A percentile compares a stretch with the other conserved stretches of the same genome.
Evolutionary conservation across 176 grass and related monocot genomes (phyloP).

Genomic region (Zea luxurians): DNA sequence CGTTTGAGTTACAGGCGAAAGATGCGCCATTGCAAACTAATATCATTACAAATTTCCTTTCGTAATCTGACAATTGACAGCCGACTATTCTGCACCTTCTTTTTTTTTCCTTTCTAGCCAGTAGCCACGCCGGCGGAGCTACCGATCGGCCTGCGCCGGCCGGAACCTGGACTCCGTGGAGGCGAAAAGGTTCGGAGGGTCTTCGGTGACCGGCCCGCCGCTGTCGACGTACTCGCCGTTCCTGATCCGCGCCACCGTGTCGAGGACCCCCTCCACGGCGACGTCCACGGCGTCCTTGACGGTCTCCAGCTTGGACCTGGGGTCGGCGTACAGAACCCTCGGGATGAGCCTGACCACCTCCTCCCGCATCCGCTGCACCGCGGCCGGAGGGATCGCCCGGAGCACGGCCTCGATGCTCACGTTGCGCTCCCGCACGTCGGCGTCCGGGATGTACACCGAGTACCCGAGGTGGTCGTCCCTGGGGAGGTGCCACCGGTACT

Average conservation of each 20-base stretch:
- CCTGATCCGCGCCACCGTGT: neutral
- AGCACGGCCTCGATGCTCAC: conserved; percentile 53
- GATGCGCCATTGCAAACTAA: neutral
- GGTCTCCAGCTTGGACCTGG: conserved; percentile 39
- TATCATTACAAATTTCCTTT: neutral
- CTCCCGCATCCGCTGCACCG: conserved; percentile 40
- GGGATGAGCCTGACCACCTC: conserved; percentile 53
- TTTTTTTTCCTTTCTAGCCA: neutral
- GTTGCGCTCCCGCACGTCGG: conserved; percentile 34
- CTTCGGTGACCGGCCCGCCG: neutral
- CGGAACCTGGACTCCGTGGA: conserved; percentile 18
- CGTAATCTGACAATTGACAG: neutral
- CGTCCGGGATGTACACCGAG: conserved; percentile 53
- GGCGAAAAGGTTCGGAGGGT: conserved; percentile 2
- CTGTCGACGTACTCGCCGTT: neutral
- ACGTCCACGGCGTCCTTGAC: conserved; percentile 56
- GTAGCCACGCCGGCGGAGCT: neutral
- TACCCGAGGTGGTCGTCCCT: conserved; percentile 26
- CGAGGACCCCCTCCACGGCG: conserved; percentile 42
- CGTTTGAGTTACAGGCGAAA: neutral
- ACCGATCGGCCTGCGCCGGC: neutral
- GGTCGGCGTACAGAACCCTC: conserved; percentile 40
- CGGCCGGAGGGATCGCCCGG: conserved; percentile 30
- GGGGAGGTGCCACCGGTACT: conserved; percentile 53
- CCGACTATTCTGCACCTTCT: neutral